Evolutionary conservation across 805 yeast genomes (phyloP), one percentile per base, ranked within the genome.

Genomic region (Yamadazyma scolyti): DNA sequence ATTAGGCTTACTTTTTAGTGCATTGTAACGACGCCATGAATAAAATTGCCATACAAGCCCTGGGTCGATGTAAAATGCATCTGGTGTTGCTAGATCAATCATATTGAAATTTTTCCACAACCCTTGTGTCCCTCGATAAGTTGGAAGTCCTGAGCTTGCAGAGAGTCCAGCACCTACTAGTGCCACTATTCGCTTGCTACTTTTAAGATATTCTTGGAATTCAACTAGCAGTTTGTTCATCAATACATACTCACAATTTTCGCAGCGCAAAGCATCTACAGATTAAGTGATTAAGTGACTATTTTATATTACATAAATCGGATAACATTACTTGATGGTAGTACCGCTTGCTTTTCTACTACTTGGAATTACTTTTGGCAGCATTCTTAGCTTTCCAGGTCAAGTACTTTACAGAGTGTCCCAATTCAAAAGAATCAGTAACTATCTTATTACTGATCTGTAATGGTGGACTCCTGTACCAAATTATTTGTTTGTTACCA

Each of bases 1-100:
- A 47, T 87, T 87, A 0, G 96, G 96, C 28, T 48, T 54, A 0
- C 90, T 86, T 26, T 56, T 56, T 30, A 84, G 58, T 0, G 95
- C 89, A 28, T 64, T 64, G 27, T 59, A 68, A 26, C 96, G 52
- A 39, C 94, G 59, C 53, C 76, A 75, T 4, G 86, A 68, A 54
- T 88, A 87, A 47, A 83, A 87, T 50, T 84, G 90, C 96, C 96
- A 87, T 6, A 88, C 96, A 7, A 86, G 63, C 0, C 85, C 84
- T 0, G 96, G 95, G 50, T 87, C 89, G 12, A 66, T 64, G 37
- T 78, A 73, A 52, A 88, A 87, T 4, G 95, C 96, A 49, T 87
- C 96, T 1, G 95, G 95, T 0, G 96, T 87, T 6, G 95, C 95
- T 25, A 88, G 63, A 48, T 87, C 96, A 26, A 84, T 79, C 44